These are phyloP conservation scores for Rhodosporidiobolus sp. DNA, from an alignment of 768 basidiomycete species.

Conservation along the genomic window DNA sequence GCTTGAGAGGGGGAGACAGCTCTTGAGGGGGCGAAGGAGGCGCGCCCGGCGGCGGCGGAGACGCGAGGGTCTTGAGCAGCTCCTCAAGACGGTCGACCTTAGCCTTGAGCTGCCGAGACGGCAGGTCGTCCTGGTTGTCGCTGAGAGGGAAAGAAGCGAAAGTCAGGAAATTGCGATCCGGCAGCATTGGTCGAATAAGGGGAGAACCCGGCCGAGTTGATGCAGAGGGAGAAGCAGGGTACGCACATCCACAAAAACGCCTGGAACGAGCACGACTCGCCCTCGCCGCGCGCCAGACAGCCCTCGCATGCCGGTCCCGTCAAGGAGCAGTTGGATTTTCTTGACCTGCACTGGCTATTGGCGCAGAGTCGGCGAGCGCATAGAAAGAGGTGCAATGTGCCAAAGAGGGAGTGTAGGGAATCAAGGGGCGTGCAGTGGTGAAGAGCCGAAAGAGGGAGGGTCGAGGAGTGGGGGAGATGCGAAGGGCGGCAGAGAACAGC, in stretches of 20 bases:
- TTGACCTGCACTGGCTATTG: no score
- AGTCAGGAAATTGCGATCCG: background rate
- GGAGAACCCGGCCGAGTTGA: no score
- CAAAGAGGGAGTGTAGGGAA: no score
- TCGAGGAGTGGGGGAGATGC: no score
- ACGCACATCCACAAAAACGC: constrained; percentile 27
- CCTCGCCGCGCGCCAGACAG: constrained; percentile 3
- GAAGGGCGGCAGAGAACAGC: no score
- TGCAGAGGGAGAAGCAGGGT: no score
- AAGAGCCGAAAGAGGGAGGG: no score
- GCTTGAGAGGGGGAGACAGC: background rate
- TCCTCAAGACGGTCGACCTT: constrained; percentile 32
- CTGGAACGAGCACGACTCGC: constrained; percentile 19
- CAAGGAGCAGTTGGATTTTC: background rate
- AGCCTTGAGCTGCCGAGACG: constrained; percentile 26
- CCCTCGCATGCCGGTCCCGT: constrained; percentile 9
- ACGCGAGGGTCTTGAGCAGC: background rate
- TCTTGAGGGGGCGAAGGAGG: constrained; percentile 1
- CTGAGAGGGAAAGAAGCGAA: background rate
- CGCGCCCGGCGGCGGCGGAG: background rate
- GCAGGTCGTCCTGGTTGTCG: constrained; percentile 29
- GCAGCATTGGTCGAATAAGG: no score
- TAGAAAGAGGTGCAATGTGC: no score
- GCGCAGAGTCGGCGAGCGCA: no score
- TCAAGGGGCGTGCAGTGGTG: no score